Evolutionary conservation across 352 stramenopile species (phyloP).

Genomic region (Plasmopara viticola): DNA sequence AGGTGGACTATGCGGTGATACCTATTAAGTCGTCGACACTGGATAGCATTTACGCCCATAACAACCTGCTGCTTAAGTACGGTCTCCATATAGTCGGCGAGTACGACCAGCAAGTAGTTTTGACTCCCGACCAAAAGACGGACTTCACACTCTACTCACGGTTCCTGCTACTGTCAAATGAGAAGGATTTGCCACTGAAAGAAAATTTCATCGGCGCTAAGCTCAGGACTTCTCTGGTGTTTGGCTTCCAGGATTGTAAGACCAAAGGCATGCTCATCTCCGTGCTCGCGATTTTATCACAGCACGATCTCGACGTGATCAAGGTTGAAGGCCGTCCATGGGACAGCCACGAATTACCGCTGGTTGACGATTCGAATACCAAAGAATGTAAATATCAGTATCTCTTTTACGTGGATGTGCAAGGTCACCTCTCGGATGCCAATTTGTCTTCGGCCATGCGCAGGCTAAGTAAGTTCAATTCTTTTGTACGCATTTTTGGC

Average conservation of each 20-base stretch:
- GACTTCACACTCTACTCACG: constrained; percentile 71
- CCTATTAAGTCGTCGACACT: constrained; percentile 69
- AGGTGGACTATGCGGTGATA: no score
- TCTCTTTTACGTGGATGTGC: constrained; percentile 72
- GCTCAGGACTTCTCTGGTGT: constrained; percentile 73
- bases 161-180: constrained; percentile 86
- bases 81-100: constrained; percentile 63
- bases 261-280: constrained; percentile 57
- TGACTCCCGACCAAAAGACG: constrained; percentile 37
- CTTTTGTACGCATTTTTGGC: constrained; percentile 81
- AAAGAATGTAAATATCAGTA: constrained; percentile 60
- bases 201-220: constrained; percentile 25
- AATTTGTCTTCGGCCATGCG: constrained; percentile 67
- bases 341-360: constrained; percentile 42
- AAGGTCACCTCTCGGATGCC: constrained; percentile 56
- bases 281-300: constrained; percentile 52
- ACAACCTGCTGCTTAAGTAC: constrained; percentile 80
- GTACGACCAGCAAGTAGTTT: constrained; percentile 33
- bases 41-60: constrained; percentile 96
- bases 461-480: constrained; percentile 72
- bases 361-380: constrained; percentile 20
- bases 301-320: constrained; percentile 54
- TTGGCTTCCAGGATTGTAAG: constrained; percentile 63
- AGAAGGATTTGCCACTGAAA: constrained; percentile 30
- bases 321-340: constrained; percentile 75